Percentiles rank a stretch among this genome's conserved stretches.
phyloP scores from a whole-genome alignment of 495 filamentous ascomycete species.

The Hyphodiscus hymeniophilus region DNA sequence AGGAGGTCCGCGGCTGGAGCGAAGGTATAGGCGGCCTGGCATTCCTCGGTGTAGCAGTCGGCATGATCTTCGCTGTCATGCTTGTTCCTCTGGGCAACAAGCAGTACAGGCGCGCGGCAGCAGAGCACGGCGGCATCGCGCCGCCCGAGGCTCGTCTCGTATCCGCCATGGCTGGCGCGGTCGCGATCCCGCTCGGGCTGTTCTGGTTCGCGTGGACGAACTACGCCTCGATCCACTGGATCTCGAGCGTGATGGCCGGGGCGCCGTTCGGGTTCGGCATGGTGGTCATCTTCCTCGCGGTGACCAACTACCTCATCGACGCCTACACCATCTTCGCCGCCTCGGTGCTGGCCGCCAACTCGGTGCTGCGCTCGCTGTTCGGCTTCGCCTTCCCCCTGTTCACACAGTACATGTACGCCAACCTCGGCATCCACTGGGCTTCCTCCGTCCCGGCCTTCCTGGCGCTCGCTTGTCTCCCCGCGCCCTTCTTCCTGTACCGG shows the following conservation, averaged over 20 bases:
- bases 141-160: constrained; percentile 40
- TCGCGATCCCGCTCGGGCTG: constrained; percentile 49
- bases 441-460: constrained; percentile 60
- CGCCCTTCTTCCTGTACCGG: constrained; percentile 53
- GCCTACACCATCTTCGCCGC: constrained; percentile 67
- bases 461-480: constrained; percentile 50
- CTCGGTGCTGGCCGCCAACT: constrained; percentile 63
- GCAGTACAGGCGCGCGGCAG: constrained; percentile 31
- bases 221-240: constrained; percentile 40
- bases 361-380: constrained; percentile 46
- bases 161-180: constrained; percentile 47
- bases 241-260: constrained; percentile 38
- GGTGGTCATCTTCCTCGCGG: constrained; percentile 56
- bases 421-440: constrained; percentile 61
- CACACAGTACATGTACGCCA: constrained; percentile 48
- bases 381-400: constrained; percentile 57
- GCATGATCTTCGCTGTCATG: constrained; percentile 36
- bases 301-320: constrained; percentile 57
- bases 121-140: constrained; percentile 27
- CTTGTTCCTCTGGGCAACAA: constrained; percentile 31
- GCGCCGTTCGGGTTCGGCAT: constrained; percentile 42
- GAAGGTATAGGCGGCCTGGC: constrained; percentile 39
- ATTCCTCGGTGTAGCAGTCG: constrained; percentile 28
- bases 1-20: constrained; percentile 41
- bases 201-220: constrained; percentile 61